phyloP scores from a whole-genome alignment of 2,329 filamentous ascomycete genomes.

The Fusarium pseudoanthophilum region DNA sequence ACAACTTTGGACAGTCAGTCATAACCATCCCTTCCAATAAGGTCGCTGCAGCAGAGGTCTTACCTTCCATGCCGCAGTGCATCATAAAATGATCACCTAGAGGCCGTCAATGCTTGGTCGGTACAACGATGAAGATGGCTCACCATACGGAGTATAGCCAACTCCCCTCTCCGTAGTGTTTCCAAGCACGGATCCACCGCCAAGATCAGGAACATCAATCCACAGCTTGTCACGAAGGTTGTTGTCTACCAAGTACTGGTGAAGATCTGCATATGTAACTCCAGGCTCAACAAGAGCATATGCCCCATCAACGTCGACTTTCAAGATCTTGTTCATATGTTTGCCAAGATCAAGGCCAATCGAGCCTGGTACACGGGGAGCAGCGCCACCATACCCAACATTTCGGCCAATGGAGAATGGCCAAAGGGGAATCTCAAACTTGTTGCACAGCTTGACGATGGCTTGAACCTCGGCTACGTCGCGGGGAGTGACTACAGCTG shows the following conservation, averaged over 20 bases:
- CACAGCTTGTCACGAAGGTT: slow-evolving; percentile 28
- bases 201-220: slow-evolving; percentile 35
- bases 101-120: background rate
- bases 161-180: slow-evolving; percentile 34
- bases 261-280: slow-evolving; percentile 27
- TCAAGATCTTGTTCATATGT: slow-evolving; percentile 32
- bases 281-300: slow-evolving; percentile 33
- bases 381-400: slow-evolving; percentile 32
- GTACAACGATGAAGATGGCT: background rate
- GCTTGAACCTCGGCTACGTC: slow-evolving; percentile 31
- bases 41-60: background rate
- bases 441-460: slow-evolving; percentile 18
- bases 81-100: slow-evolving; percentile 34
- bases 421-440: slow-evolving; percentile 33
- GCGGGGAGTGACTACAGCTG: slow-evolving; percentile 26
- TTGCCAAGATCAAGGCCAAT: slow-evolving; percentile 22
- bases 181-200: slow-evolving; percentile 29
- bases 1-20: background rate
- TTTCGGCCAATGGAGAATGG: slow-evolving; percentile 36
- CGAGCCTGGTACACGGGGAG: slow-evolving; percentile 25
- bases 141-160: slow-evolving; percentile 35
- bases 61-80: slow-evolving; percentile 36
- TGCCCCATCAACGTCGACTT: slow-evolving; percentile 27
- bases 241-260: slow-evolving; percentile 26
- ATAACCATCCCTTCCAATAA: background rate